Base-by-base conservation (phyloP, 1,284 basidiomycete genomes). In the Rhodotorula sp. region DNA sequence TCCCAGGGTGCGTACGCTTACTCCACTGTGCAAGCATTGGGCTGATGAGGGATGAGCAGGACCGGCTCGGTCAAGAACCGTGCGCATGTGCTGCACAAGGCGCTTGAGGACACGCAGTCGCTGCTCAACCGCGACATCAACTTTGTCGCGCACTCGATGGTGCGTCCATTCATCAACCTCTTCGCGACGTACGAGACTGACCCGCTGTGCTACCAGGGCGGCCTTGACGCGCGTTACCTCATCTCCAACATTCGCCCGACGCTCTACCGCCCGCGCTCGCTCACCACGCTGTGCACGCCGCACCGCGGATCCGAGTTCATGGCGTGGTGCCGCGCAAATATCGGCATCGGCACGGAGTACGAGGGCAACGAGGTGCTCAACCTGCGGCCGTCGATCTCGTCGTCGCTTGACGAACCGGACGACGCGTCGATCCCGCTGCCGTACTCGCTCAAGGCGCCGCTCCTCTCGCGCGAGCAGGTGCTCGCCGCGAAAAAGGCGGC, bases 241-340 rank as follows among this genome's bases (percentile, higher is more conserved):
- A 94, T 99, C 68, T 88, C 91, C 4, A 90, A 91, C 80, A 86
- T 96, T 78, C 87, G 87, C 73, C 94, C 96, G 0, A 85, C 84
- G 27, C 88, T 91, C 66, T 99, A 99, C 82, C 86, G 85, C 1
- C 95, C 97, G 1, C 83, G 94, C 53, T 94, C 92, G 13, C 84
- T 99, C 71, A 98, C 92, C 0, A 92, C 90, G 27, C 87, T 99
- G 74, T 90, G 90, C 58, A 98, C 97, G 0, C 97, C 97, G 27
- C 97, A 99, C 82, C 87, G 91, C 37, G 96, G 96, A 37, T 94
- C 91, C 77, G 94, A 96, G 0, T 98, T 99, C 82, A 99, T 99
- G 97, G 94, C 98, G 82, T 99, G 96, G 96, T 98, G 96, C 83
- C 80, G 91, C 86, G 90, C 91, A 65, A 90, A 94, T 78, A 90